Conservation (phyloP, 257 asterid species). For the Thymus quinquecostatus region DNA sequence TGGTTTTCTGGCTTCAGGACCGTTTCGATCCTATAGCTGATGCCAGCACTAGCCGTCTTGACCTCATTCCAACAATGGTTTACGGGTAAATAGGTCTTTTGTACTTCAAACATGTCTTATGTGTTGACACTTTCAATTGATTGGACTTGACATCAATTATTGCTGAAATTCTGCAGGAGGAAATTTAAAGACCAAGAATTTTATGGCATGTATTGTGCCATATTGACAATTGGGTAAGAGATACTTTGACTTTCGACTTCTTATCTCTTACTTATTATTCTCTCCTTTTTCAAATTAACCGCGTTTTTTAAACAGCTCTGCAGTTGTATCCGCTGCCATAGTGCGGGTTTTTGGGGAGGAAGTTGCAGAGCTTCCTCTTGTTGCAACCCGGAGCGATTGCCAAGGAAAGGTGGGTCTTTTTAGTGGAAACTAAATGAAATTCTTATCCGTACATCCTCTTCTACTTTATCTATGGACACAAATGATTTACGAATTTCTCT, state of each 20-base stretch:
- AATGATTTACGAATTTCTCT: neutral
- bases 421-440: neutral
- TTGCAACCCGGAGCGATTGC: slow-evolving; percentile 61
- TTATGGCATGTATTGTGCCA: slow-evolving; percentile 81
- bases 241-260: neutral
- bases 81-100: slow-evolving; percentile 60
- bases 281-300: neutral
- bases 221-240: slow-evolving; percentile 72
- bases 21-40: slow-evolving; percentile 85
- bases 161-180: slow-evolving; percentile 52
- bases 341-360: slow-evolving; percentile 80
- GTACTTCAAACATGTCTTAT: slow-evolving; percentile 10
- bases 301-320: slow-evolving; percentile 48
- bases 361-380: slow-evolving; percentile 87
- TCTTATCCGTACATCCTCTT: neutral
- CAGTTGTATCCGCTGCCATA: slow-evolving; percentile 76
- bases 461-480: neutral
- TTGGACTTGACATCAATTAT: slow-evolving; percentile 7
- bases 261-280: neutral
- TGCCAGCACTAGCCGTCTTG: slow-evolving; percentile 63
- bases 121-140: neutral
- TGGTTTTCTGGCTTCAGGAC: slow-evolving; percentile 48
- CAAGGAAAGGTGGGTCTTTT: slow-evolving; percentile 66
- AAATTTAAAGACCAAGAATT: slow-evolving; percentile 68
- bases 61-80: slow-evolving; percentile 83